These are phyloP conservation scores for Emydomyces testavorans DNA, from an alignment of 2,329 filamentous ascomycete species.

Conservation along the genomic window DNA sequence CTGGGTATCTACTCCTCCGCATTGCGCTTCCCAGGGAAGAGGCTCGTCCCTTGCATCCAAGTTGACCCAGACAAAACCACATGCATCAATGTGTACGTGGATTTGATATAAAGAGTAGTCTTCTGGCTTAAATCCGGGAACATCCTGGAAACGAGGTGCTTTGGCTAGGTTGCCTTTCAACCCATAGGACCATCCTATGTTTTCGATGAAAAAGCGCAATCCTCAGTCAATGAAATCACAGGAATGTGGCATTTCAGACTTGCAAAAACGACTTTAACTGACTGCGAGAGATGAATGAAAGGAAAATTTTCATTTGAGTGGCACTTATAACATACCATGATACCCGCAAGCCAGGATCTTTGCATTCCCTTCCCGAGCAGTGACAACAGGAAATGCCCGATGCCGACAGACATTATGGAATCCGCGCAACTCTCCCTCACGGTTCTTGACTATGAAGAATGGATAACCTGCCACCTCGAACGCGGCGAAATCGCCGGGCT, in stretches of 20 bases:
- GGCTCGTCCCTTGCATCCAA: constrained; percentile 31
- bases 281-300: neutral
- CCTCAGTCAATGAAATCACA: neutral
- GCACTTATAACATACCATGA: constrained; percentile 29
- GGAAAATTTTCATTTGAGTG: no score
- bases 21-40: constrained; percentile 44
- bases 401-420: constrained; percentile 53
- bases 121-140: constrained; percentile 44
- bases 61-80: constrained; percentile 50
- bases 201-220: neutral
- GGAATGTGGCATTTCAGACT: no score
- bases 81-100: constrained; percentile 43
- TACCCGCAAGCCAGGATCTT: constrained; percentile 48
- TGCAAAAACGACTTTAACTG: no score
- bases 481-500: constrained; percentile 46
- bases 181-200: constrained; percentile 44
- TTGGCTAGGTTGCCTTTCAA: constrained; percentile 48
- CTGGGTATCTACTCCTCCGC: constrained; percentile 40
- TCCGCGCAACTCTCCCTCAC: constrained; percentile 43
- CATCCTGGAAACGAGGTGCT: constrained; percentile 46
- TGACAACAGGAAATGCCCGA: constrained; percentile 47
- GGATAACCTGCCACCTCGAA: constrained; percentile 48
- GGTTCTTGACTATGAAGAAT: constrained; percentile 44
- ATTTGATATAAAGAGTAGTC: constrained; percentile 46
- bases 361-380: constrained; percentile 37